Evolutionary conservation across 2,329 filamentous ascomycete genomes (phyloP).

Genomic region (Verticillium nubilum): DNA sequence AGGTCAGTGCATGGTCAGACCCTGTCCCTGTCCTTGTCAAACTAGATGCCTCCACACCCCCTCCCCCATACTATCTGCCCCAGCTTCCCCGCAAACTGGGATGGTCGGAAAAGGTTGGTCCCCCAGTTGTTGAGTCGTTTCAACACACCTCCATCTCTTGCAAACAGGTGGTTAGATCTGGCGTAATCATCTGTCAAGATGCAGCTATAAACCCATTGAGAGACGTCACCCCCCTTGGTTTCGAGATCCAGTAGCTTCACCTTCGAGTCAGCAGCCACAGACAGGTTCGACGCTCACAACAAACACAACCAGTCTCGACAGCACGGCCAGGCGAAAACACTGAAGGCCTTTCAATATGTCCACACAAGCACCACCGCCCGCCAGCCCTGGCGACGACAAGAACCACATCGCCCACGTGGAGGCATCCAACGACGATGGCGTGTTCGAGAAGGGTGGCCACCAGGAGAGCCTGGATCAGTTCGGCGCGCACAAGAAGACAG

Average conservation of each 20-base stretch:
- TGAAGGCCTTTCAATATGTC: background rate
- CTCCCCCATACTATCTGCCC: background rate
- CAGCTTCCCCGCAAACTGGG: background rate
- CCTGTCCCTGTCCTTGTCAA: background rate
- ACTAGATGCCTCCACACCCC: background rate
- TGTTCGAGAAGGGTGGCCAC: constrained; percentile 7
- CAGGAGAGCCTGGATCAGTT: constrained; percentile 26
- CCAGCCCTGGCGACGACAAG: background rate
- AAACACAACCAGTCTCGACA: background rate
- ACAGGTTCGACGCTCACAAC: background rate
- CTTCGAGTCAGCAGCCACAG: background rate
- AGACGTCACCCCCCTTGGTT: background rate
- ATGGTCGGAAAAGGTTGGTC: background rate
- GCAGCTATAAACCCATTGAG: background rate
- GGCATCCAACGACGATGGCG: constrained; percentile 5
- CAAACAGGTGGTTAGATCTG: background rate
- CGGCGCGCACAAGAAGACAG: constrained; percentile 31
- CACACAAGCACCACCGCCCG: background rate
- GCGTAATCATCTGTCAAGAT: background rate
- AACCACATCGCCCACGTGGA: constrained; percentile 1
- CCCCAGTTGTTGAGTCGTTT: background rate
- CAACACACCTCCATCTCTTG: background rate
- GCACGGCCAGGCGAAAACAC: background rate
- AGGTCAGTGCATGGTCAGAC: background rate
- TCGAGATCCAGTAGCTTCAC: background rate